A percentile compares a stretch with the other conserved stretches of the same genome.
Conservation (phyloP, 2,329 filamentous ascomycete species). For the Lachnellula cervina region DNA sequence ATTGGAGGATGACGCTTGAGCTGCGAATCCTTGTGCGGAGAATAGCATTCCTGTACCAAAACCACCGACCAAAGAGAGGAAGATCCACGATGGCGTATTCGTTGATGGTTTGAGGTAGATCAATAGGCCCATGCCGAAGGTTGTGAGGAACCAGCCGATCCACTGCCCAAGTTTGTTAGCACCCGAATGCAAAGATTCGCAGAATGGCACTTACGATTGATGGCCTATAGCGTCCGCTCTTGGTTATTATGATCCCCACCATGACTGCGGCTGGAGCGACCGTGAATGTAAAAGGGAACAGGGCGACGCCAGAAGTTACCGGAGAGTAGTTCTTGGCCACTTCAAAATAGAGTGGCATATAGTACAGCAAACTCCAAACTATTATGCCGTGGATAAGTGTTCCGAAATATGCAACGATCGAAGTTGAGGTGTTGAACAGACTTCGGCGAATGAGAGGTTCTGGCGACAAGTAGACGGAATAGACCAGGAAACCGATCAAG, state of each 20-base stretch:
- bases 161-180: slow-evolving; percentile 30
- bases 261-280: slow-evolving; percentile 51
- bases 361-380: slow-evolving; percentile 49
- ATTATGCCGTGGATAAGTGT: slow-evolving; percentile 51
- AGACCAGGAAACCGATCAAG: slow-evolving; percentile 47
- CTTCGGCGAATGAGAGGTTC: slow-evolving; percentile 34
- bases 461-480: slow-evolving; percentile 36
- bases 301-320: slow-evolving; percentile 47
- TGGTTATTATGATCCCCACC: slow-evolving; percentile 50
- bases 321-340: slow-evolving; percentile 47
- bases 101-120: slow-evolving; percentile 34
- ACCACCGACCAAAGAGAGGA: slow-evolving; percentile 55
- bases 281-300: slow-evolving; percentile 57
- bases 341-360: slow-evolving; percentile 45
- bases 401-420: slow-evolving; percentile 45
- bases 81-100: slow-evolving; percentile 50
- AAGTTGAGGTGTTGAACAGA: slow-evolving; percentile 42
- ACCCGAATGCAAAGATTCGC: too few species aligned
- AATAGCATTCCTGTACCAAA: slow-evolving; percentile 60
- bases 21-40: slow-evolving; percentile 53
- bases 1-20: slow-evolving; percentile 54
- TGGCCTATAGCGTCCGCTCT: slow-evolving; percentile 51
- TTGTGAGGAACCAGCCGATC: slow-evolving; percentile 55
- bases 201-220: slow-evolving; percentile 3
- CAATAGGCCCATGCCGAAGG: slow-evolving; percentile 53